Conservation (phyloP, 2,329 filamentous ascomycete species). For the Aspergillus fijiensis region DNA sequence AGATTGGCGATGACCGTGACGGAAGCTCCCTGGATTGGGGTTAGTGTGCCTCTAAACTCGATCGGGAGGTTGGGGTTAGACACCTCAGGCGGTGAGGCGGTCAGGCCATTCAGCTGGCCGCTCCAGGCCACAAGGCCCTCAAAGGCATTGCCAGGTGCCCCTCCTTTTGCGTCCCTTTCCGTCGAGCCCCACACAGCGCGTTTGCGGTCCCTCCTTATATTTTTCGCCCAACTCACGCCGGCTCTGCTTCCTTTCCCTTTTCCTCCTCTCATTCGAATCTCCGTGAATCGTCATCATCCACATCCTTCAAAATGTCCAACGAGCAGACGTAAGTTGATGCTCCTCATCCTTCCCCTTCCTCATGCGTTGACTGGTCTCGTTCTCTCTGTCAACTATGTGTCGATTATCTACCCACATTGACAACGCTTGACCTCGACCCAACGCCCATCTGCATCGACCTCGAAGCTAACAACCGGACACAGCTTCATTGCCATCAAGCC, state of each 20-base stretch:
- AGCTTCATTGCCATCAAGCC: slow-evolving; percentile 99
- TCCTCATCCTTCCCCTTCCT: slow-evolving; percentile 8
- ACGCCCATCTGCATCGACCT: slow-evolving; percentile 20
- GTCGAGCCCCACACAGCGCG: slow-evolving; percentile 23
- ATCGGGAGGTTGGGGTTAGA: slow-evolving; percentile 19
- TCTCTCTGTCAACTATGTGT: not conserved
- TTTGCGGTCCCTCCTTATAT: slow-evolving; percentile 15
- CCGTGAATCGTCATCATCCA: slow-evolving; percentile 18
- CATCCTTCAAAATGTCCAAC: slow-evolving; percentile 63
- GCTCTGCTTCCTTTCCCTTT: slow-evolving; percentile 21
- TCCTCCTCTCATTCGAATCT: slow-evolving; percentile 24
- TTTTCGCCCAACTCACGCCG: slow-evolving; percentile 29
- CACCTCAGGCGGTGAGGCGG: slow-evolving; percentile 20
- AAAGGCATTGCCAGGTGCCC: slow-evolving; percentile 14
- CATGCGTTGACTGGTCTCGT: slow-evolving; percentile 3
- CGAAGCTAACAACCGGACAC: slow-evolving; percentile 37
- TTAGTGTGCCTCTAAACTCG: slow-evolving; percentile 17
- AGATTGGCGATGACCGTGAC: slow-evolving; percentile 19
- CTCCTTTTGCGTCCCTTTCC: slow-evolving; percentile 11
- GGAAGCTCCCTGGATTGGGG: slow-evolving; percentile 26
- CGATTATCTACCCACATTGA: not conserved
- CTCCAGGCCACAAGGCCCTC: slow-evolving; percentile 18
- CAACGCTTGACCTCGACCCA: slow-evolving; percentile 1
- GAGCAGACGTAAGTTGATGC: slow-evolving; percentile 77
- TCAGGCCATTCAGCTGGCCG: not conserved